A percentile compares a stretch with the other conserved stretches of the same genome.
phyloP scores from a whole-genome alignment of 768 basidiomycete genomes.

The Cyclocybe aegerita region DNA sequence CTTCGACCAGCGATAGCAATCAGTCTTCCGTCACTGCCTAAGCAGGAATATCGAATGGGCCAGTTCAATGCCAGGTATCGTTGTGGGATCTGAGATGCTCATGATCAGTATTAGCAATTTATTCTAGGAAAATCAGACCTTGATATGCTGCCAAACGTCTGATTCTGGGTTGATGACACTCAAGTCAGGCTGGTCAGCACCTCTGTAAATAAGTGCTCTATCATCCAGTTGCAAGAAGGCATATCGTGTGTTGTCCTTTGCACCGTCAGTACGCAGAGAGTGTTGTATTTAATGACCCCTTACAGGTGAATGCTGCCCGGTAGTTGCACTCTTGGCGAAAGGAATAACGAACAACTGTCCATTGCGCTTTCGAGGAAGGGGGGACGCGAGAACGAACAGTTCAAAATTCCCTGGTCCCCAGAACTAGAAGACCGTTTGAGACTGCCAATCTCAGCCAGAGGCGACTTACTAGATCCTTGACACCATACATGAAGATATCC shows the following conservation, averaged over 20 bases:
- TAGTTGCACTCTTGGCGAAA: conserved; percentile 93
- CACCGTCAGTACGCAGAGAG: neutral
- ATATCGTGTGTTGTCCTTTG: conserved; percentile 91
- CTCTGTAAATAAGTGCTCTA: conserved; percentile 88
- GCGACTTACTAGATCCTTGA: conserved; percentile 65
- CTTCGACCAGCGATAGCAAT: conserved; percentile 91
- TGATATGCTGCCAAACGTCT: conserved; percentile 97
- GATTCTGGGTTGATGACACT: conserved; percentile 97
- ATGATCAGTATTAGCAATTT: neutral
- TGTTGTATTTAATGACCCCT: conserved; percentile 23
- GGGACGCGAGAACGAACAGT: conserved; percentile 69
- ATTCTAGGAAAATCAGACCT: conserved; percentile 42
- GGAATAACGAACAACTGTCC: conserved; percentile 84
- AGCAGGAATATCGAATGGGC: conserved; percentile 90
- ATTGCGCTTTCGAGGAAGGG: conserved; percentile 46
- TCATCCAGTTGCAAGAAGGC: conserved; percentile 97
- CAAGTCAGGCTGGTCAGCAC: conserved; percentile 97
- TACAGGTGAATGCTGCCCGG: conserved; percentile 89
- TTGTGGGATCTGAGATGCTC: conserved; percentile 68
- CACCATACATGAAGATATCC: conserved; percentile 84
- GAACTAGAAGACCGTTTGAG: conserved; percentile 51
- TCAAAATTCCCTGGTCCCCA: conserved; percentile 95
- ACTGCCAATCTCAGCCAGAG: neutral
- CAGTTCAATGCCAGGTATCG: conserved; percentile 88
- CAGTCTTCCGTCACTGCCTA: conserved; percentile 88